phyloP scores from a whole-genome alignment of 352 stramenopile species.

The Phytophthora multivora region DNA sequence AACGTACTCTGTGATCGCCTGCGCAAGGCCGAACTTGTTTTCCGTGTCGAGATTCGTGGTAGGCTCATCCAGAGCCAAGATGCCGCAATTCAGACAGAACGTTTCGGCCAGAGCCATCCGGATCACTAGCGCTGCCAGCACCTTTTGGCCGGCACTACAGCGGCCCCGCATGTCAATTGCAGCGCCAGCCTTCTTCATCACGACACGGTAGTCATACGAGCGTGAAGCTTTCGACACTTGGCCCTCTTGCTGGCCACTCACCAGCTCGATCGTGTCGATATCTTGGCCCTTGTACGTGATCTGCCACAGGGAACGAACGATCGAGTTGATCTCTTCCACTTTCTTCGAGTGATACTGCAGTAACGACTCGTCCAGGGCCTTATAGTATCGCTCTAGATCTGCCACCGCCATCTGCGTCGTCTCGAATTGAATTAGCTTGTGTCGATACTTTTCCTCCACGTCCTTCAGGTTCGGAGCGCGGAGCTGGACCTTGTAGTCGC shows the following conservation, averaged over 20 bases:
- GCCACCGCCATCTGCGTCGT: constrained; percentile 95
- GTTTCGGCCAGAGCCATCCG: constrained; percentile 98
- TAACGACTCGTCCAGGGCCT: constrained; percentile 95
- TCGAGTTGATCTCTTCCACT: constrained; percentile 99
- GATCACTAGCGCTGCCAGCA: constrained; percentile 96
- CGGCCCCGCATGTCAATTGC: constrained; percentile 99
- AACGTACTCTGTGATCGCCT: constrained; percentile 88
- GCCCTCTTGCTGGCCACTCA: constrained; percentile 91
- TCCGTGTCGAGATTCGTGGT: constrained; percentile 98
- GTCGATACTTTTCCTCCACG: constrained; percentile 93
- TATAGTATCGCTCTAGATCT: constrained; percentile 98
- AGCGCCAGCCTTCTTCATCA: constrained; percentile 97
- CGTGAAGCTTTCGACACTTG: constrained; percentile 56
- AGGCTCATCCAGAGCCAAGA: constrained; percentile 98
- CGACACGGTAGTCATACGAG: constrained; percentile 99
- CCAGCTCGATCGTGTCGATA: constrained; percentile 99
- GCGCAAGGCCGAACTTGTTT: constrained; percentile 94
- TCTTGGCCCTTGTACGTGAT: constrained; percentile 99
- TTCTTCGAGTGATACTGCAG: constrained; percentile 98
- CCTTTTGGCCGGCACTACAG: constrained; percentile 98
- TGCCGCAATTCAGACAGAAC: constrained; percentile 98
- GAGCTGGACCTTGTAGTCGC: constrained; percentile 68
- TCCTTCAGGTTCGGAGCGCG: constrained; percentile 84
- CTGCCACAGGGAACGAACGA: constrained; percentile 97
- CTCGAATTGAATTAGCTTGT: constrained; percentile 95